Evolutionary conservation across 176 grass and related monocot genomes (phyloP), one percentile per base, ranked within the genome.

Genomic region (Tillandsia fasciculata): DNA sequence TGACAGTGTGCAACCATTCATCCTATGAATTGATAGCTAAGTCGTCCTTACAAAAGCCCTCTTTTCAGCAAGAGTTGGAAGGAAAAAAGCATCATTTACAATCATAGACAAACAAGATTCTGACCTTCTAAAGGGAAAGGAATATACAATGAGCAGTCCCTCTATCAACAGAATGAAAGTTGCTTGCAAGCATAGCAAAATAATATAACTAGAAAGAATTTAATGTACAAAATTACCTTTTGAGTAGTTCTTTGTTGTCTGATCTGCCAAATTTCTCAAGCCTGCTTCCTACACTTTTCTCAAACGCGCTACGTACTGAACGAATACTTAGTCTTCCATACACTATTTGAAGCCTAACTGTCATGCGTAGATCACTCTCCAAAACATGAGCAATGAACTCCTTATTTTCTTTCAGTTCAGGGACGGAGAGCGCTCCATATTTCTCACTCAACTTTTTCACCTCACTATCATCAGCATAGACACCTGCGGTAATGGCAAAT

Each of bases 331-430:
- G 53, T 74, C 83, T 90, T 20, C 77, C 83, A 28, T 92, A 97
- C 8, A 92, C 89, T 47, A 92, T 87, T 83, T 92, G 93, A 76
- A 92, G 86, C 68, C 84, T 91, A 49, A 97, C 84, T 3, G 93
- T 92, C 84, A 97, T 90, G 12, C 24, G 13, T 50, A 92, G 74
- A 69, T 92, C 89, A 0, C 70, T 72, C n/a, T 92, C 79, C 15
- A 97, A 61, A 14, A 52, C 74, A 83, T 97, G 86, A 2, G 63
- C 47, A 66, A 88, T 83, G 26, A 91, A 53, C 52, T 86, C 84
- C 20, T 76, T 28, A 3, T 52, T 91, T 79, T 64, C 77, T 70
- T 86, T 86, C 72, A 91, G 17, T 71, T 91, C 82, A 50, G 81
- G 76, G 17, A 68, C 63, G 10, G 86, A 78, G 67, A 86, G 11